A percentile compares a stretch with the other conserved stretches of the same genome.
Conservation (phyloP, 148 eudicot species). For the Pharnaceum exiguum region DNA sequence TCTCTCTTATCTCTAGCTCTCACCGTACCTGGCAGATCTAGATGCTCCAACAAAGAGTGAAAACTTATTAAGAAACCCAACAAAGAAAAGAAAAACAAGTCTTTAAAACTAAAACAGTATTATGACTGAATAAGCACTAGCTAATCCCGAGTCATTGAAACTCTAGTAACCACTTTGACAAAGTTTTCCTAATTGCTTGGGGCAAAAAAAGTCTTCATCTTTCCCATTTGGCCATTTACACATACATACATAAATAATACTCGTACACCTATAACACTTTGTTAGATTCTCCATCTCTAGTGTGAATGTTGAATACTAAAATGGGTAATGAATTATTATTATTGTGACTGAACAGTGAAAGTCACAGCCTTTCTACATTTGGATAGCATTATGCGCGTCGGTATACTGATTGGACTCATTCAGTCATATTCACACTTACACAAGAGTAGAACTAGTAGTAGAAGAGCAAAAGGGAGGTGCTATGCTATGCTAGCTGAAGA, state of each 20-base stretch:
- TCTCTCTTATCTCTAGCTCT: too few relatives aligned
- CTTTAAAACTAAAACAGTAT: too few relatives aligned
- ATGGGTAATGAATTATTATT: not conserved
- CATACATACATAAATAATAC: too few relatives aligned
- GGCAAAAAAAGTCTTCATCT: not conserved
- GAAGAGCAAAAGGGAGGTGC: not conserved
- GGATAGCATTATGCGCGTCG: conserved; percentile 13
- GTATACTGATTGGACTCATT: not conserved
- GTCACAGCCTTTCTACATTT: not conserved
- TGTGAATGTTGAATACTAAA: conserved; percentile 1
- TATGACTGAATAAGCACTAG: not conserved
- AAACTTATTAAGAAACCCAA: not conserved
- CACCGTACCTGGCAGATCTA: conserved; percentile 7
- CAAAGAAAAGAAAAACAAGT: not conserved
- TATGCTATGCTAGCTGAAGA: not conserved
- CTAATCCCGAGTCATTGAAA: conserved; percentile 22
- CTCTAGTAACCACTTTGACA: too few relatives aligned
- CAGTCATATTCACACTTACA: conserved; percentile 6
- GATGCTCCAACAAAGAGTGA: not conserved
- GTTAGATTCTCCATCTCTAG: conserved; percentile 2
- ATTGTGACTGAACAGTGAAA: not conserved
- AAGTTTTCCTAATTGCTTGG: not conserved
- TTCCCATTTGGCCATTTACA: too few relatives aligned
- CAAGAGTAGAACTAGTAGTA: not conserved
- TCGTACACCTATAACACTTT: too few relatives aligned